Percentiles rank a stretch among this genome's conserved stretches.
Evolutionary conservation across 1,139 yeast genomes (phyloP).

Genomic region (Hansenula sp.): DNA sequence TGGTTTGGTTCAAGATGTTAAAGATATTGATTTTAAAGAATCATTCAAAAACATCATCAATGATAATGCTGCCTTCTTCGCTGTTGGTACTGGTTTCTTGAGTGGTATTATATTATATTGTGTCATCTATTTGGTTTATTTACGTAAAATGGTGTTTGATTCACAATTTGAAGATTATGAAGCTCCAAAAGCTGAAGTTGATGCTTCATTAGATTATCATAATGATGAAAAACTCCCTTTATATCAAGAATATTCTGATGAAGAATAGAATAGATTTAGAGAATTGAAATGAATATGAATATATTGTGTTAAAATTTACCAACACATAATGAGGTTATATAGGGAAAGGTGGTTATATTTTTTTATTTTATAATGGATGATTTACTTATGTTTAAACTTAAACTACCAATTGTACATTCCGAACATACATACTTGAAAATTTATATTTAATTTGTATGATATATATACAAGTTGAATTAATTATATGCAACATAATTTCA

Average conservation of each 20-base stretch:
- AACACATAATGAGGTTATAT: too few relatives aligned
- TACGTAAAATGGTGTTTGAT: constrained; percentile 1
- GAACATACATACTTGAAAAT: too few relatives aligned
- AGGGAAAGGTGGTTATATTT: too few relatives aligned
- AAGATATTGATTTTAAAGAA: constrained; percentile 9
- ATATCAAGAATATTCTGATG: constrained; percentile 1
- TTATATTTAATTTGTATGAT: neutral
- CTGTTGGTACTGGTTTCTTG: constrained; percentile 9
- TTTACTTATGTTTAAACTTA: too few relatives aligned
- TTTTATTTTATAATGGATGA: too few relatives aligned
- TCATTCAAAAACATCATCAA: constrained; percentile 7
- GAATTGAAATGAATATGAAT: neutral
- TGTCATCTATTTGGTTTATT: constrained; percentile 4
- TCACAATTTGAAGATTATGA: constrained; percentile 2
- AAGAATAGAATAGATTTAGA: neutral
- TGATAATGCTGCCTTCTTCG: constrained; percentile 12
- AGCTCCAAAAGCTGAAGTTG: neutral
- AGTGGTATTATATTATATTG: constrained; percentile 8
- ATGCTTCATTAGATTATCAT: neutral
- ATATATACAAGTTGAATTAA: constrained; percentile 6
- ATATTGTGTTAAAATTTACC: neutral
- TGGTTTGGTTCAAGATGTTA: constrained; percentile 4
- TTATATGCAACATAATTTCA: neutral
- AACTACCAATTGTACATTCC: too few relatives aligned
- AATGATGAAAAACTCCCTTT: constrained; percentile 9